Conservation (phyloP, 2,329 filamentous ascomycete genomes). For the Xylariomycetidae sp. region DNA sequence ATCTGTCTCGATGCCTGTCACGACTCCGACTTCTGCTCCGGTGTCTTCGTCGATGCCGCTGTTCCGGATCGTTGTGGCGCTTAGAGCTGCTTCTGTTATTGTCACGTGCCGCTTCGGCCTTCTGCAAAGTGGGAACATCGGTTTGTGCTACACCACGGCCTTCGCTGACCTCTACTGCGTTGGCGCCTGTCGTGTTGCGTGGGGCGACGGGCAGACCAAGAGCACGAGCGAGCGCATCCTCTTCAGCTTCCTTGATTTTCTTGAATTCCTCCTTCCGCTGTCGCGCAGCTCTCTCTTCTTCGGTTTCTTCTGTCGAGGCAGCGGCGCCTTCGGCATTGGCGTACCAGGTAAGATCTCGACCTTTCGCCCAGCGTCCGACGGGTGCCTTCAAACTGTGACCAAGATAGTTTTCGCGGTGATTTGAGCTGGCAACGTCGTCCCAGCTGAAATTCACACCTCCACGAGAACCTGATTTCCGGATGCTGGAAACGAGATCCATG, state of each 20-base stretch:
- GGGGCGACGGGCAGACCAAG: constrained; percentile 71
- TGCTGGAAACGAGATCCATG: constrained; percentile 92
- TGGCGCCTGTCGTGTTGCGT: constrained; percentile 56
- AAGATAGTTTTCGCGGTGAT: constrained; percentile 84
- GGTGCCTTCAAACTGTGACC: constrained; percentile 90
- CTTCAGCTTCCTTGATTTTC: constrained; percentile 80
- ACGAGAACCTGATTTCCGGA: constrained; percentile 86
- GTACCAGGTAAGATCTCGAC: constrained; percentile 63
- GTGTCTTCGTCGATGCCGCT: constrained; percentile 29
- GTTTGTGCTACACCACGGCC: constrained; percentile 25
- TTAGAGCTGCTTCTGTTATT: constrained; percentile 15
- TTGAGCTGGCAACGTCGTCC: constrained; percentile 84
- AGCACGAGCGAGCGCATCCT: constrained; percentile 81
- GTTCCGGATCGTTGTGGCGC: constrained; percentile 26
- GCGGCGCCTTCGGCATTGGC: constrained; percentile 52
- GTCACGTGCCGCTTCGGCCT: constrained; percentile 15
- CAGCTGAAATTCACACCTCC: constrained; percentile 95
- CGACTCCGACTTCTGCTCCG: constrained; percentile 26
- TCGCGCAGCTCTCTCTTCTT: constrained; percentile 53
- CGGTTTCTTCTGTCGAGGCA: constrained; percentile 49
- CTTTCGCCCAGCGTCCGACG: constrained; percentile 87
- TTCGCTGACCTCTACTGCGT: constrained; percentile 59
- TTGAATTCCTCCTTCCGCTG: constrained; percentile 73
- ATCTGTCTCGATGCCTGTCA: constrained; percentile 20
- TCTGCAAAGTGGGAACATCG: constrained; percentile 11